A percentile compares a stretch with the other conserved stretches of the same genome.
Evolutionary conservation across 352 stramenopile species (phyloP).

Genomic region (Thraustochytrium sp.): DNA sequence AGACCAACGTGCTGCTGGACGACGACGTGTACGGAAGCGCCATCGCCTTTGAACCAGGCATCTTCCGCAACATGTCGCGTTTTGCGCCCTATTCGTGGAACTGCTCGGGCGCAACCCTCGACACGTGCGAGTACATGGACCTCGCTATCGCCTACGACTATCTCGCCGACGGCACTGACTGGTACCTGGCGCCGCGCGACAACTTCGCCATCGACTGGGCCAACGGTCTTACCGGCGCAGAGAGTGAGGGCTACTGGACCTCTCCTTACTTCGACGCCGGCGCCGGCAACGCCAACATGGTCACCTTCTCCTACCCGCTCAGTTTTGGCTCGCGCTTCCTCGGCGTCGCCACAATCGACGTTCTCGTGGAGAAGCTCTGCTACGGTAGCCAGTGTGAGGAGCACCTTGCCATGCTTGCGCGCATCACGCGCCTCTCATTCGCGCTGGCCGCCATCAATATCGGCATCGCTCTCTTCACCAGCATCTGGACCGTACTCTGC

Average conservation of each 20-base stretch:
- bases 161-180: not conserved
- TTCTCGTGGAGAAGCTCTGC: constrained; percentile 10
- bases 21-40: not conserved
- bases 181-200: not conserved
- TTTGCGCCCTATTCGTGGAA: not conserved
- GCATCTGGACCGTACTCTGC: not conserved
- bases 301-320: not conserved
- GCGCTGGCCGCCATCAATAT: not conserved
- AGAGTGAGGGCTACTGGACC: not conserved
- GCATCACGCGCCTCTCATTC: not conserved
- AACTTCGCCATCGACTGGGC: not conserved
- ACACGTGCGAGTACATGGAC: not conserved
- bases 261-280: constrained; percentile 15
- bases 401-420: not conserved
- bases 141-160: not conserved
- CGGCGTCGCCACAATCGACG: not conserved
- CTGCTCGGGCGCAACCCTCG: not conserved
- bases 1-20: not conserved
- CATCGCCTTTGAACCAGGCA: not conserved
- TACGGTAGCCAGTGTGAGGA: constrained; percentile 4
- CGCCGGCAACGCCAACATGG: constrained; percentile 15
- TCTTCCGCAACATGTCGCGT: not conserved
- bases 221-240: not conserved
- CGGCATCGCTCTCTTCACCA: not conserved
- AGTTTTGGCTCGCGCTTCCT: not conserved